These are phyloP conservation scores for Alloascoidea hylecoeti DNA, from an alignment of 805 yeast species.

Conservation along the genomic window DNA sequence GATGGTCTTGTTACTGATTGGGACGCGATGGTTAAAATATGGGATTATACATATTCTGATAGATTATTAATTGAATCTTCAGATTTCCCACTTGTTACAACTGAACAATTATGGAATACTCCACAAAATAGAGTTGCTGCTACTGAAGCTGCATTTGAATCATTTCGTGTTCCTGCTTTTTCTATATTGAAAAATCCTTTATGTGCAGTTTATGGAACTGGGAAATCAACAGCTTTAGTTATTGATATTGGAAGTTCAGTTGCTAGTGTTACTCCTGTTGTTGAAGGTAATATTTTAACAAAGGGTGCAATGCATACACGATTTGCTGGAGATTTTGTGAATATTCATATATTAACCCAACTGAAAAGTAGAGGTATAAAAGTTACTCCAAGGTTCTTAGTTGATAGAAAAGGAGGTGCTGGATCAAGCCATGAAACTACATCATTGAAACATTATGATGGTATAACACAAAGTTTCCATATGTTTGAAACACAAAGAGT, in stretches of 20 bases:
- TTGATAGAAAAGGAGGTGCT: constrained; percentile 19
- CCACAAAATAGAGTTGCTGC: constrained; percentile 39
- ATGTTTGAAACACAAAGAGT: constrained; percentile 24
- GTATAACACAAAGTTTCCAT: constrained; percentile 22
- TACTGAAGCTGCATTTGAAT: constrained; percentile 64
- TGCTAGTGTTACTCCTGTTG: constrained; percentile 60
- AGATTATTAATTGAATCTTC: constrained; percentile 33
- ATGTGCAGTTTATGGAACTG: constrained; percentile 56
- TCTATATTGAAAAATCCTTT: constrained; percentile 66
- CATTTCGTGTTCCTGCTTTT: constrained; percentile 60
- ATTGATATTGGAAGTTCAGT: constrained; percentile 67
- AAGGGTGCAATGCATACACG: constrained; percentile 54
- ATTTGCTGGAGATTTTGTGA: constrained; percentile 78
- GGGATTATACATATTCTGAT: constrained; percentile 48
- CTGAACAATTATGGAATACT: constrained; percentile 62
- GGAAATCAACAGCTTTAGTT: constrained; percentile 65
- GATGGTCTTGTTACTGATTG: constrained; percentile 31
- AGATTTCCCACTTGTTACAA: constrained; percentile 51
- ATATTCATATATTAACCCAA: constrained; percentile 42
- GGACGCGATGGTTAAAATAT: constrained; percentile 51
- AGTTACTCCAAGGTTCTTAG: constrained; percentile 18
- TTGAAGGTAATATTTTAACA: constrained; percentile 57
- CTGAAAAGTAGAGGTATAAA: constrained; percentile 21
- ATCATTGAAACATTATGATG: constrained; percentile 12
- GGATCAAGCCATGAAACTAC: constrained; percentile 19